phyloP scores from a whole-genome alignment of 169 alveolate genomes.

The Perkinsus chesapeaki region DNA sequence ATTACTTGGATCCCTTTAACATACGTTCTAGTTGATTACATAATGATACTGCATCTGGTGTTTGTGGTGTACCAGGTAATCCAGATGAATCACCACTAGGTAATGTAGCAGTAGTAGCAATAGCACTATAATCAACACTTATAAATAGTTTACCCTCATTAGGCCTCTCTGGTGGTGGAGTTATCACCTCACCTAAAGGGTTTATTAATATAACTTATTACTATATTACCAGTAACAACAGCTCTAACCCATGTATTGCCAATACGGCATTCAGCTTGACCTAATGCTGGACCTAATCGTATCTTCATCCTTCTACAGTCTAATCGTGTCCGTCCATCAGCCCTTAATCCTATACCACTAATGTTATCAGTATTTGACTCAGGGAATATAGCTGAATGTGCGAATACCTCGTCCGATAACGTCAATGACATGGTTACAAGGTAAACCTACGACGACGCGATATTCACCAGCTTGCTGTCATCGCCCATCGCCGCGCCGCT shows the following conservation, averaged over 20 bases:
- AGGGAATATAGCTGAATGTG: neutral
- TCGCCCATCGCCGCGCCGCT: neutral
- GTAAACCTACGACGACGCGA: too few species aligned
- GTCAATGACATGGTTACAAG: neutral
- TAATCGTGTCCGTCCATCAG: neutral
- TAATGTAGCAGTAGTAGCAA: neutral
- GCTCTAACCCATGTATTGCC: neutral
- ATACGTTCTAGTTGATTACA: neutral
- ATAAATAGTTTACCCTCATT: neutral
- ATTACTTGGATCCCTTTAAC: neutral
- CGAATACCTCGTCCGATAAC: neutral
- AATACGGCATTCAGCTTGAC: neutral
- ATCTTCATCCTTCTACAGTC: neutral
- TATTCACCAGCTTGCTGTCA: too few species aligned
- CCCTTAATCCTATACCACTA: neutral
- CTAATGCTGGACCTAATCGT: neutral
- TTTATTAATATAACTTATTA: neutral
- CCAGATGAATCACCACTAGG: neutral
- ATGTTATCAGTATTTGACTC: neutral
- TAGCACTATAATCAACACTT: neutral
- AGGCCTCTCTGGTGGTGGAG: neutral
- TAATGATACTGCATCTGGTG: neutral
- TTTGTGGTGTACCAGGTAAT: neutral
- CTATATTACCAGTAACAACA: neutral
- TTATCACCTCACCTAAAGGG: neutral